phyloP scores from a whole-genome alignment of 164 flowering plant species.

The Macadamia tetraphylla region DNA sequence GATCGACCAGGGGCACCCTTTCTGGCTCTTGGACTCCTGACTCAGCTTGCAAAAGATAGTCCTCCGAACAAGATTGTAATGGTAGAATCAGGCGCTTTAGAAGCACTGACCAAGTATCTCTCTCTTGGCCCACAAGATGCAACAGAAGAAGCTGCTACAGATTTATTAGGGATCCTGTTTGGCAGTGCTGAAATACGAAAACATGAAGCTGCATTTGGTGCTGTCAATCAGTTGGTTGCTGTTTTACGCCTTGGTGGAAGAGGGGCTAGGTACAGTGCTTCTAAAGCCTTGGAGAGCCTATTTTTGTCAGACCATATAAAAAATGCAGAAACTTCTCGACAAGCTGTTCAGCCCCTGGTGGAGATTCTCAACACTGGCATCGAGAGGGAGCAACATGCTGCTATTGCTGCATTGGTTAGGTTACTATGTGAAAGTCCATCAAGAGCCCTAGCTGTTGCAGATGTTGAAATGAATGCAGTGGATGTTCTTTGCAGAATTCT shows the following conservation, averaged over 20 bases:
- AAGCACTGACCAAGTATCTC: conserved; percentile 87
- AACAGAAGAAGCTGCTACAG: conserved; percentile 96
- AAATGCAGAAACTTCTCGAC: conserved; percentile 79
- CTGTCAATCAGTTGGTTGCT: conserved; percentile 93
- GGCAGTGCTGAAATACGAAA: conserved; percentile 81
- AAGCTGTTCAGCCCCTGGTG: conserved; percentile 94
- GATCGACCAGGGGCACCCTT: conserved; percentile 98
- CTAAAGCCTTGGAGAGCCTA: conserved; percentile 90
- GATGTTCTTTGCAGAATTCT: conserved; percentile 91
- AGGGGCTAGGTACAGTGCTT: conserved; percentile 89
- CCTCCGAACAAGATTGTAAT: conserved; percentile 75
- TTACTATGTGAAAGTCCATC: conserved; percentile 82
- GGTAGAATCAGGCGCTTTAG: conserved; percentile 97
- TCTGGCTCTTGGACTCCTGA: conserved; percentile 77
- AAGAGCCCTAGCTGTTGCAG: conserved; percentile 82
- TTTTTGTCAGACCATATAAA: conserved; percentile 90
- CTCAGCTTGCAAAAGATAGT: conserved; percentile 85
- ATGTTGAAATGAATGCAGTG: conserved; percentile 93
- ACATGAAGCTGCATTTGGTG: conserved; percentile 88
- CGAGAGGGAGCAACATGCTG: conserved; percentile 97
- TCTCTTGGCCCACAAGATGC: conserved; percentile 98
- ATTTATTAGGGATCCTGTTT: conserved; percentile 75
- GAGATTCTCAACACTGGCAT: conserved; percentile 89
- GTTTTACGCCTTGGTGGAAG: conserved; percentile 94
- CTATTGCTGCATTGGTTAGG: conserved; percentile 77